These are phyloP conservation scores for Blastocystis sp. DNA, from an alignment of 352 stramenopile species.

Conservation along the genomic window DNA sequence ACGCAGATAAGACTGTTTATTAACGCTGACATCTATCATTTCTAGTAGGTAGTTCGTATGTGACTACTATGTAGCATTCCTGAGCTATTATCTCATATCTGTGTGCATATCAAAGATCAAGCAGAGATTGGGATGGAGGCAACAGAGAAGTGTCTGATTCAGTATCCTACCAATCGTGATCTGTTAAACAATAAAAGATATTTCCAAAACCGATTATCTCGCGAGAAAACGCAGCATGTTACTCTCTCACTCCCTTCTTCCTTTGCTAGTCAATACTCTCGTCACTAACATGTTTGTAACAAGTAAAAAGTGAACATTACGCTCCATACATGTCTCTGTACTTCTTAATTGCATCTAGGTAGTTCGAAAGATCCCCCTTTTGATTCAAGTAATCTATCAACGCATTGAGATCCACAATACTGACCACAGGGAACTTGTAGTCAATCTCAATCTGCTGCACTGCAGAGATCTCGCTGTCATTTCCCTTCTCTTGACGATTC, in stretches of 20 bases:
- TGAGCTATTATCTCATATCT: slow-evolving; percentile 43
- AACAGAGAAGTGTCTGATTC: not conserved
- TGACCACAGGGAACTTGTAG: slow-evolving; percentile 82
- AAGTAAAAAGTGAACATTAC: not conserved
- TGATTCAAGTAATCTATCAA: slow-evolving; percentile 80
- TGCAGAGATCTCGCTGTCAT: slow-evolving; percentile 82
- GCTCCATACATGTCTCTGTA: slow-evolving; percentile 62
- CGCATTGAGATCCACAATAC: slow-evolving; percentile 84
- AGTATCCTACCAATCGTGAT: not conserved
- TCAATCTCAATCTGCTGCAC: slow-evolving; percentile 83
- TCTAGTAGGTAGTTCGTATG: not conserved
- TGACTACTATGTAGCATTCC: not conserved
- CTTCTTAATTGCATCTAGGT: slow-evolving; percentile 54
- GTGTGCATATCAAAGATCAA: not conserved
- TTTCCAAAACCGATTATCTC: slow-evolving; percentile 40
- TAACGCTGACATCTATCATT: slow-evolving; percentile 23
- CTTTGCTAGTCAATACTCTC: not conserved
- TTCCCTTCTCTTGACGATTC: slow-evolving; percentile 91
- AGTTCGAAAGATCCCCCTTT: slow-evolving; percentile 17
- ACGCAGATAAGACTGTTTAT: slow-evolving; percentile 36
- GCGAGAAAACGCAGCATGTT: not conserved
- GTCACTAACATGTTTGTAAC: not conserved
- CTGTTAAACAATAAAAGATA: not conserved
- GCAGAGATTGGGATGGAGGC: not conserved
- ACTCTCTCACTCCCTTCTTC: not conserved